Evolutionary conservation across 306 rosid species (phyloP), one percentile per base, ranked within the genome.

Genomic region (Lathyrus oleraceus): DNA sequence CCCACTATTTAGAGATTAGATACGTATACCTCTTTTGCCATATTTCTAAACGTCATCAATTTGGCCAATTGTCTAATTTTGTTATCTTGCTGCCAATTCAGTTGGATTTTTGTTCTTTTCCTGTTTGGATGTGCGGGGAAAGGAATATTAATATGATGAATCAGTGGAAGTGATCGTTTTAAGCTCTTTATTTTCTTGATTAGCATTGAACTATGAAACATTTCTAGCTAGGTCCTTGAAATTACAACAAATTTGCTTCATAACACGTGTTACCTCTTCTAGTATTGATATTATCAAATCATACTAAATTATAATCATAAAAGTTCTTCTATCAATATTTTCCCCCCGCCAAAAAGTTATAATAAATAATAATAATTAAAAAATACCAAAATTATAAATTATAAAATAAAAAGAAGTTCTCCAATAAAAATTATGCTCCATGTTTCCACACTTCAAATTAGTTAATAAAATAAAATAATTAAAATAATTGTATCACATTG

Each of bases 1-100:
- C 42, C 67, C 45, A 60, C 59, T 35, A 2, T 36, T 72, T 73
- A 38, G 57, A 51, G 43, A 38, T 72, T 63, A 36, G 56, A 52
- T 40, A 39, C 47, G 57, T 49, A 19, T 16, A 12, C 8, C n/a
- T 40, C 15, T 64, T 43, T 73, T 64, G 38, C 36, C 78, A 40
- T 73, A 60, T 63, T 36, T 36, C 10, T 27, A 3, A 61, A 72
- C 19, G 58, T 73, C 65, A 64, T 25, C 11, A 56, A 4, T 5
- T 51, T 45, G 23, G 71, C 11, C 8, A 73, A 40, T 14, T 10
- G 36, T 74, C 65, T 61, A 48, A 61, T 28, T 21, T 61, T 49
- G 27, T 8, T 47, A 32, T 32, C 25, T 71, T 72, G 23, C 32
- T 13, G 27, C 69, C 40, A 61, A 10, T 42, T 70, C 75, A 57